These are phyloP conservation scores for Salix koriyanagi DNA, from an alignment of 345 rosid genomes.

Conservation along the genomic window DNA sequence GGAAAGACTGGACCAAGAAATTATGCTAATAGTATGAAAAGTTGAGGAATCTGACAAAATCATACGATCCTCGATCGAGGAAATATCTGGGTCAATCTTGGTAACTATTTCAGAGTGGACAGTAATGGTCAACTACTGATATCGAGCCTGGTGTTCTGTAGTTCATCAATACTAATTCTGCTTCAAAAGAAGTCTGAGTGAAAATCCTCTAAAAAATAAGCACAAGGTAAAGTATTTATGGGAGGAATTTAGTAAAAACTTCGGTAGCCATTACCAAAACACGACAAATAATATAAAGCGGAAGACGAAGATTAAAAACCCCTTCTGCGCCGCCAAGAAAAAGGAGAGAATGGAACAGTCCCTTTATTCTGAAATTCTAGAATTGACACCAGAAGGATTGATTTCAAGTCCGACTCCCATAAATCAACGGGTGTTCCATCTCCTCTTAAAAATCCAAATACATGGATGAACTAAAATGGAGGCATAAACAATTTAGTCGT, in stretches of 20 bases:
- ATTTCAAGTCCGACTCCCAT: neutral
- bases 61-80: neutral
- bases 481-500: neutral
- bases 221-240: neutral
- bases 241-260: neutral
- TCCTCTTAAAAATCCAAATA: neutral
- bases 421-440: neutral
- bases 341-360: neutral
- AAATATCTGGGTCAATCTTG: neutral
- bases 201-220: neutral
- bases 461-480: neutral
- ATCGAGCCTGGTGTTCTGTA: neutral
- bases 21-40: neutral
- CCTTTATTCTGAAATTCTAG: neutral
- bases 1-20: neutral
- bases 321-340: neutral
- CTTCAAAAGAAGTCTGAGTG: neutral
- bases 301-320: neutral
- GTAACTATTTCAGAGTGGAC: neutral
- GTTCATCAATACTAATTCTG: neutral
- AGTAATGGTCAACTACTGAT: neutral
- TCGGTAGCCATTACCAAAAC: neutral
- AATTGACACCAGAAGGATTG: neutral
- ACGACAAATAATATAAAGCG: neutral
- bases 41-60: neutral